phyloP scores from a whole-genome alignment of 1,284 basidiomycete genomes.

The Apiotrichum siamense region DNA sequence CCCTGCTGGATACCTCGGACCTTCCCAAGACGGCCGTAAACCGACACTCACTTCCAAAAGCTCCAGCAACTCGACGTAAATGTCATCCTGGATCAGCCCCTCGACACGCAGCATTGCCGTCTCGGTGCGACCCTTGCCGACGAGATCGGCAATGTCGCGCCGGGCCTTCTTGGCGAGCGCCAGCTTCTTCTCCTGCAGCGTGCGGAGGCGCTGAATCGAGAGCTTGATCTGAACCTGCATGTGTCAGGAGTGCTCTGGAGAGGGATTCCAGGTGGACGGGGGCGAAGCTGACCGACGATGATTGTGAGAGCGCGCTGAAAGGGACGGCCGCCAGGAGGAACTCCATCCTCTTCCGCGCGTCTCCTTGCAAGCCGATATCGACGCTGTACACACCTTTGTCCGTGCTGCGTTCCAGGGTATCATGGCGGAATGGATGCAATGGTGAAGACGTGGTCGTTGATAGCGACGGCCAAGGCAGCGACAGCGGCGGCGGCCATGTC shows the following conservation, averaged over 20 bases:
- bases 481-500: background rate
- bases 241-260: no score
- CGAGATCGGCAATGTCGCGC: slow-evolving; percentile 47
- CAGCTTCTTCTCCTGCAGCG: slow-evolving; percentile 86
- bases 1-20: no score
- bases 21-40: no score
- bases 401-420: slow-evolving; percentile 38
- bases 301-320: background rate
- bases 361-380: background rate
- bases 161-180: slow-evolving; percentile 71
- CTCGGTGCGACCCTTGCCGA: slow-evolving; percentile 42
- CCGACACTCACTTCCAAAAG: slow-evolving; percentile 59
- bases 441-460: background rate
- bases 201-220: slow-evolving; percentile 81
- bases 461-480: no score
- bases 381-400: slow-evolving; percentile 19
- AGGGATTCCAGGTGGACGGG: background rate
- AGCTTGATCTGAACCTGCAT: slow-evolving; percentile 50
- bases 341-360: no score
- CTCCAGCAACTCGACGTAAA: slow-evolving; percentile 68
- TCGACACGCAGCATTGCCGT: slow-evolving; percentile 44
- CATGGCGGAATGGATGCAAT: slow-evolving; percentile 18
- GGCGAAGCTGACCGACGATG: background rate
- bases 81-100: slow-evolving; percentile 47
- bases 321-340: background rate